Percentiles rank a stretch among this genome's conserved stretches.
Evolutionary conservation across 345 rosid genomes (phyloP).

Genomic region (Lepidium didymum): DNA sequence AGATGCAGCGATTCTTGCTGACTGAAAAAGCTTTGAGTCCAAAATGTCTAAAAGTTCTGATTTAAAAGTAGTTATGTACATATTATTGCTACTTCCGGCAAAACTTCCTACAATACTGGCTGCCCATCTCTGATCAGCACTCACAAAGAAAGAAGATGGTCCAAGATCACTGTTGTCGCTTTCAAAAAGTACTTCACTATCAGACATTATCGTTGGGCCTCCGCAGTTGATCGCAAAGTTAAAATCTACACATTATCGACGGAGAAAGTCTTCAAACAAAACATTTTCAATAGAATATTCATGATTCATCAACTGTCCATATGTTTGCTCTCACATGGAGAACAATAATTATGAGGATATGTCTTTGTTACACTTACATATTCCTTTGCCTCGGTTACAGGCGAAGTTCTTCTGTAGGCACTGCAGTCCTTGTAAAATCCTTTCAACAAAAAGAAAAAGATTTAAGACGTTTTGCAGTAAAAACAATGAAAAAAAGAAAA

Average conservation of each 20-base stretch:
- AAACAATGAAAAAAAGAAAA: neutral
- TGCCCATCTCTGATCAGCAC: conserved; percentile 40
- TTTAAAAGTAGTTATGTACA: conserved; percentile 14
- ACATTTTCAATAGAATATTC: neutral
- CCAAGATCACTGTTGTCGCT: conserved; percentile 44
- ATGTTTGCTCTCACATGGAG: neutral
- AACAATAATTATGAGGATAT: neutral
- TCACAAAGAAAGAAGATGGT: conserved; percentile 44
- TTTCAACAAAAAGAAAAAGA: conserved; percentile 7
- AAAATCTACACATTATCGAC: conserved; percentile 31
- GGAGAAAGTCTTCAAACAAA: neutral
- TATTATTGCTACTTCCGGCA: conserved; percentile 22
- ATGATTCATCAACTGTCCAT: neutral
- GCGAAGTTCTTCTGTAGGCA: conserved; percentile 64
- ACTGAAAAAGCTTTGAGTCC: no score
- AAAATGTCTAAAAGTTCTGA: no score
- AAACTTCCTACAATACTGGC: conserved; percentile 39
- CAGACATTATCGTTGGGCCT: conserved; percentile 41
- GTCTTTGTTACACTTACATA: conserved; percentile 37
- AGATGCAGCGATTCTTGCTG: no score
- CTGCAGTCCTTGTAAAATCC: conserved; percentile 34
- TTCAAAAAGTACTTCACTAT: conserved; percentile 27
- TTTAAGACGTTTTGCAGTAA: neutral
- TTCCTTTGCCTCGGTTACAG: conserved; percentile 42
- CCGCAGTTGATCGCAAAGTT: conserved; percentile 53